phyloP scores from a whole-genome alignment of 1,284 basidiomycete species.

The Ganoderma multipileum region DNA sequence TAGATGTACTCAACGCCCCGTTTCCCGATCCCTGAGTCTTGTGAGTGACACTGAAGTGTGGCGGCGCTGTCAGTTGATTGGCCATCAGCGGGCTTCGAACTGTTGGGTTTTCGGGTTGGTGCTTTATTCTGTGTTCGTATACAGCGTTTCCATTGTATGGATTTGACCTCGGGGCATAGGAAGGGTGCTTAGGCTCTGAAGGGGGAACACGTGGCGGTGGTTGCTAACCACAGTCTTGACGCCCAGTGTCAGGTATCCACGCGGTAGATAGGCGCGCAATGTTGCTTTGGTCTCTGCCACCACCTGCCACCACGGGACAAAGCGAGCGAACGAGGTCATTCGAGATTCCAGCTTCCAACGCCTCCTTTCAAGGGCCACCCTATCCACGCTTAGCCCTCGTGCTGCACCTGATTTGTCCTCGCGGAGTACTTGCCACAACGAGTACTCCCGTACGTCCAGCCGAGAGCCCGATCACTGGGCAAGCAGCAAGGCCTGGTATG shows the following conservation, averaged over 20 bases:
- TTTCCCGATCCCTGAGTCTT: neutral
- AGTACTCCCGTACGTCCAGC: no score
- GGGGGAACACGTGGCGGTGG: neutral
- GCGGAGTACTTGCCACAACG: no score
- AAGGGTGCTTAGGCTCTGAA: neutral
- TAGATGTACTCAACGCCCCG: neutral
- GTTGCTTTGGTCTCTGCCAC: neutral
- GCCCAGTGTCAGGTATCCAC: constrained; percentile 2
- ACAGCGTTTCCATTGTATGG: neutral
- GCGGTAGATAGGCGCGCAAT: neutral
- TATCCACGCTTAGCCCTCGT: no score
- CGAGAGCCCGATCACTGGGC: no score
- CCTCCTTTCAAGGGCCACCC: no score
- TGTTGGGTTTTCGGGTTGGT: neutral
- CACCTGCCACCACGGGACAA: neutral
- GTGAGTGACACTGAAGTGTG: neutral
- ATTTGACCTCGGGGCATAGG: neutral
- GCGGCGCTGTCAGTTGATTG: neutral
- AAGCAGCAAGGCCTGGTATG: no score
- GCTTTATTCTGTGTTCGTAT: neutral
- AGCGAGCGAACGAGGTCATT: neutral
- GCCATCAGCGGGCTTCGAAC: neutral
- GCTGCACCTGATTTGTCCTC: no score
- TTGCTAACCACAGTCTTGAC: constrained; percentile 4
- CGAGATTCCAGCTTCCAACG: no score